Percentiles rank a stretch among this genome's conserved stretches.
Evolutionary conservation across 345 rosid genomes (phyloP).

Genomic region (Moricandia moricandioides): DNA sequence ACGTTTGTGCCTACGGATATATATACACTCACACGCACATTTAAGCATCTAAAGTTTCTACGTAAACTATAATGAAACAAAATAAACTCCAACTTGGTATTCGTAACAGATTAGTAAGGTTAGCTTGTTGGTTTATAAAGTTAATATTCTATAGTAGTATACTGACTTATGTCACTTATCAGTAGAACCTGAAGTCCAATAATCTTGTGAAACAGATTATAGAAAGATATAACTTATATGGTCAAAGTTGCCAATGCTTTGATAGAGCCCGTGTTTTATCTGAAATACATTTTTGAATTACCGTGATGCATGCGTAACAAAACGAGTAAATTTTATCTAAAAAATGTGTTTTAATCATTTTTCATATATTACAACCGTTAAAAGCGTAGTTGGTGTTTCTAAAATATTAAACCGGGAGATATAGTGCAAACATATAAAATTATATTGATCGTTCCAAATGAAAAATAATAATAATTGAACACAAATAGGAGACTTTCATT

Average conservation of each 20-base stretch:
- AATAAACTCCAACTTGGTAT: background rate
- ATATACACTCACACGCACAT: constrained; percentile 23
- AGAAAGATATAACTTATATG: background rate
- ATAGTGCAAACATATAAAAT: background rate
- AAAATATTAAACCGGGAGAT: background rate
- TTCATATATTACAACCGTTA: background rate
- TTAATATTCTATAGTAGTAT: background rate
- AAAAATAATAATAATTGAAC: background rate
- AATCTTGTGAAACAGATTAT: background rate
- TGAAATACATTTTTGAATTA: background rate
- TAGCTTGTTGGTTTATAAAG: background rate
- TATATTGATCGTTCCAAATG: background rate
- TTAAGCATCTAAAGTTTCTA: background rate
- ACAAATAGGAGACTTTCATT: background rate
- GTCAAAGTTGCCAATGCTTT: background rate
- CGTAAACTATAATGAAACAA: background rate
- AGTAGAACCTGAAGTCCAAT: background rate
- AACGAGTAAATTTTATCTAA: background rate
- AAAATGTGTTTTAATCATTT: background rate
- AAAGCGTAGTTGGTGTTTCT: background rate
- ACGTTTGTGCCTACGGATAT: constrained; percentile 33
- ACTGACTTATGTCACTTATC: background rate
- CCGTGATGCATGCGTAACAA: background rate
- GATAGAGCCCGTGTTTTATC: background rate
- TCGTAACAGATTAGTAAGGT: background rate